Base-by-base conservation (phyloP, 371 early-diverging fungal species). In the Nematocida sp. region DNA sequence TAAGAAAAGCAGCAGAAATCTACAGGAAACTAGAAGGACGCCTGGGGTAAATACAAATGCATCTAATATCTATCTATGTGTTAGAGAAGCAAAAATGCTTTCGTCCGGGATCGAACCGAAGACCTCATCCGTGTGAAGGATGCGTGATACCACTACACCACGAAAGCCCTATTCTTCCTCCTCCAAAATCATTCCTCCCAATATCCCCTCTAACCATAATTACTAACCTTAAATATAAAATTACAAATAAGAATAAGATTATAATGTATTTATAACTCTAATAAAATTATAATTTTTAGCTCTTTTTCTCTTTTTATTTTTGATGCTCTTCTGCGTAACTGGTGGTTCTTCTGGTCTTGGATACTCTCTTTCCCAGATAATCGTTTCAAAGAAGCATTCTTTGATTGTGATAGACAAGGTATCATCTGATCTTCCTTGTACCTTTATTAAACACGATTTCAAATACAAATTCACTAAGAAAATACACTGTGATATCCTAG, bases 71-170 rank as follows among this genome's bases (percentile, higher is more conserved):
- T n/a, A n/a, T n/a, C n/a, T n/a, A n/a, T n/a, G n/a, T n/a, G n/a
- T n/a, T n/a, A n/a, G n/a, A n/a, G 15, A 51, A 57, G 76, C 76
- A 64, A 77, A 67, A 57, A 61, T 81, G 82, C 80, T 75, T 77
- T 45, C 61, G 78, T 74, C 76, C 78, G 80, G 82, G 74, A 60
- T 81, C 77, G 82, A 81, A 81, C 82, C 80, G 78, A 70, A 74
- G 82, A 76, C 82, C 82, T 81, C 77, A 64, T 61, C 82, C 82
- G 82, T 81, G 82, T 81, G 80, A 81, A 80, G 82, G 80, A 76
- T 64, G 77, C 80, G 82, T 81, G 82, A 81, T 81, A 80, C 82
- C 82, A 77, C 82, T 81, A 81, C 82, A 81, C 82, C 78, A 81
- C 78, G 67, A 74, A 67, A 78, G 78, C 81, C 54, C 48, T 15